These are phyloP conservation scores for Biscogniauxia mediterranea DNA, from an alignment of 2,329 filamentous ascomycete species.

Conservation along the genomic window DNA sequence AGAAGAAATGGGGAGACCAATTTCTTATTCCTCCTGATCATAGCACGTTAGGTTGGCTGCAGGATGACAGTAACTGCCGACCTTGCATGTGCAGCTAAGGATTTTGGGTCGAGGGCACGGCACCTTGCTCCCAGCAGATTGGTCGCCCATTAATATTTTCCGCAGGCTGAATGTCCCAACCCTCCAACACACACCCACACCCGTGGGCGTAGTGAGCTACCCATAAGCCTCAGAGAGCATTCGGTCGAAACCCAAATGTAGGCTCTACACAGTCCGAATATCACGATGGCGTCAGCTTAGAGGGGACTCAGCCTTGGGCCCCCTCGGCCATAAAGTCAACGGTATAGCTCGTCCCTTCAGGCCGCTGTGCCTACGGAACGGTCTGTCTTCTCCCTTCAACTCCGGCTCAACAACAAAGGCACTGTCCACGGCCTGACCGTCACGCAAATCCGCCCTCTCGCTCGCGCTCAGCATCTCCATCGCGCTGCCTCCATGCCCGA, in stretches of 20 bases:
- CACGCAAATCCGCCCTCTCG: constrained; percentile 2
- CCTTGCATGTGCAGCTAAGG: neutral
- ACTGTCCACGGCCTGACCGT: neutral
- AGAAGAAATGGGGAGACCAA: neutral
- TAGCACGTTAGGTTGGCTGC: neutral
- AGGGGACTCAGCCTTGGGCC: neutral
- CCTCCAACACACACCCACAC: neutral
- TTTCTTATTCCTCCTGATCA: neutral
- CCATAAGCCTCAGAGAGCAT: neutral
- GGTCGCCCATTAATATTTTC: neutral
- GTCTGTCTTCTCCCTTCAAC: too few species aligned
- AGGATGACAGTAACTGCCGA: neutral
- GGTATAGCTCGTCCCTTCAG: too few species aligned
- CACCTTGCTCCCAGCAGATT: neutral
- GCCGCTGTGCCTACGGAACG: too few species aligned
- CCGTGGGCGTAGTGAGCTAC: neutral
- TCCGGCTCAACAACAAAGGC: neutral
- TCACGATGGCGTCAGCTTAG: neutral
- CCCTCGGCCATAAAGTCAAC: neutral
- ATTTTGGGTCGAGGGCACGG: neutral
- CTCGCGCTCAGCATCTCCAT: constrained; percentile 27
- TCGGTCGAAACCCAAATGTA: neutral
- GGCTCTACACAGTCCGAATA: neutral
- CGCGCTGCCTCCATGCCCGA: constrained; percentile 36
- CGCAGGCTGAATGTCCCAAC: neutral